These are phyloP conservation scores for Daedalea quercina DNA, from an alignment of 768 basidiomycete genomes.

Conservation along the genomic window DNA sequence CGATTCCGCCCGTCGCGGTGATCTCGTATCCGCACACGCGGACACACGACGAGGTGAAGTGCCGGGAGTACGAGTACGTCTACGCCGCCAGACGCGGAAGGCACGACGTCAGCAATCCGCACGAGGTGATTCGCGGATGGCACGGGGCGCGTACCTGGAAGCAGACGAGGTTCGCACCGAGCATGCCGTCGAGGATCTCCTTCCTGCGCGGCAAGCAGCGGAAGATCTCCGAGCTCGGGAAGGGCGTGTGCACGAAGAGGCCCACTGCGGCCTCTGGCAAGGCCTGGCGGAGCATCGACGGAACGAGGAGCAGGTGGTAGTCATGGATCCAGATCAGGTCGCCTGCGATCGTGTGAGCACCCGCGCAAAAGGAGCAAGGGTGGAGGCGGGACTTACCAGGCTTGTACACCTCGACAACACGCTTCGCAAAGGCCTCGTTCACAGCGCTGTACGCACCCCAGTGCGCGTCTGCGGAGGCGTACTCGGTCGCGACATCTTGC, in stretches of 20 bases:
- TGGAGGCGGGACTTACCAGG: slow-evolving; percentile 20
- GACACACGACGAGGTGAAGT: slow-evolving; percentile 92
- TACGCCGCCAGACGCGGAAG: too few species aligned
- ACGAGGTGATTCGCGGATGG: too few species aligned
- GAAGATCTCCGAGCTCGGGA: slow-evolving; percentile 96
- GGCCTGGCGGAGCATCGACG: slow-evolving; percentile 71
- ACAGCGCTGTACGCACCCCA: slow-evolving; percentile 79
- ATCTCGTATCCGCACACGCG: slow-evolving; percentile 95
- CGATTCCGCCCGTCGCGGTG: slow-evolving; percentile 53
- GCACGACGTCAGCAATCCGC: too few species aligned
- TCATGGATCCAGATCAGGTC: slow-evolving; percentile 94
- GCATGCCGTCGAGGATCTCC: slow-evolving; percentile 96
- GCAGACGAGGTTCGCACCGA: slow-evolving; percentile 92
- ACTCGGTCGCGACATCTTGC: slow-evolving; percentile 92
- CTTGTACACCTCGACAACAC: slow-evolving; percentile 66
- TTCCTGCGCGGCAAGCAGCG: slow-evolving; percentile 53
- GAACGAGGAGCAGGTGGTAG: slow-evolving; percentile 92
- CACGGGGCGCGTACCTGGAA: slow-evolving; percentile 50
- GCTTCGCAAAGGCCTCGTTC: slow-evolving; percentile 77
- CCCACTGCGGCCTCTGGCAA: slow-evolving; percentile 71
- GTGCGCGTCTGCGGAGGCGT: slow-evolving; percentile 76
- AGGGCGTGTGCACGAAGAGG: slow-evolving; percentile 96
- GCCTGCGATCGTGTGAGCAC: slow-evolving; percentile 40
- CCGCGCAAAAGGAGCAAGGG: too few species aligned
- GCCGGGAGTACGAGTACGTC: slow-evolving; percentile 91